These are phyloP conservation scores for Moricandia arvensis DNA, from an alignment of 345 rosid species.

Conservation along the genomic window DNA sequence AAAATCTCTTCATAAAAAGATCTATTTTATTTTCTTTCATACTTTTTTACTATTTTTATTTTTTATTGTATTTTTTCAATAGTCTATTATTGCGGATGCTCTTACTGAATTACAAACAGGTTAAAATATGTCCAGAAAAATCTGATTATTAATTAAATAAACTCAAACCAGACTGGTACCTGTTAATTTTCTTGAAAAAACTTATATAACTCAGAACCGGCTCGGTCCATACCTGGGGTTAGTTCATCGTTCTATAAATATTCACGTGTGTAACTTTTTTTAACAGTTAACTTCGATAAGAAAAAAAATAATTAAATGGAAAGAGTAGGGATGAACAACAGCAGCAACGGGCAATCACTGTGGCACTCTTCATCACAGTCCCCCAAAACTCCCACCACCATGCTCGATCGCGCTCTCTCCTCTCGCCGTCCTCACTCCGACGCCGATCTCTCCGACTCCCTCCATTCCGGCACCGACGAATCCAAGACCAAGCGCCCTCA, in stretches of 20 bases:
- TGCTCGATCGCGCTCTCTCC: conserved; percentile 68
- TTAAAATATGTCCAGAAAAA: too few species aligned
- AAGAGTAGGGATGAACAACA: conserved; percentile 25
- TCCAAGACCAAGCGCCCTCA: conserved; percentile 64
- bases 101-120: too few species aligned
- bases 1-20: too few species aligned
- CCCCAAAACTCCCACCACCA: conserved; percentile 39
- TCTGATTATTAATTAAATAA: too few species aligned
- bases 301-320: conserved; percentile 4
- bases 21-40: too few species aligned
- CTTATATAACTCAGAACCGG: background rate
- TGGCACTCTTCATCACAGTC: conserved; percentile 40
- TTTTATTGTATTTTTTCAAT: too few species aligned
- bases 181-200: background rate
- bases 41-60: too few species aligned
- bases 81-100: too few species aligned
- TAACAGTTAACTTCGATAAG: background rate
- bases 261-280: background rate
- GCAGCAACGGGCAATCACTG: conserved; percentile 26
- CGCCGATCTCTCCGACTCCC: conserved; percentile 39
- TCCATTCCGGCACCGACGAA: conserved; percentile 44
- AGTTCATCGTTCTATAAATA: background rate
- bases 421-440: conserved; percentile 55
- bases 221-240: background rate
- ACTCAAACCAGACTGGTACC: background rate